phyloP scores from a whole-genome alignment of 371 early-diverging fungal species.

The Apophysomyces ossiformis region DNA sequence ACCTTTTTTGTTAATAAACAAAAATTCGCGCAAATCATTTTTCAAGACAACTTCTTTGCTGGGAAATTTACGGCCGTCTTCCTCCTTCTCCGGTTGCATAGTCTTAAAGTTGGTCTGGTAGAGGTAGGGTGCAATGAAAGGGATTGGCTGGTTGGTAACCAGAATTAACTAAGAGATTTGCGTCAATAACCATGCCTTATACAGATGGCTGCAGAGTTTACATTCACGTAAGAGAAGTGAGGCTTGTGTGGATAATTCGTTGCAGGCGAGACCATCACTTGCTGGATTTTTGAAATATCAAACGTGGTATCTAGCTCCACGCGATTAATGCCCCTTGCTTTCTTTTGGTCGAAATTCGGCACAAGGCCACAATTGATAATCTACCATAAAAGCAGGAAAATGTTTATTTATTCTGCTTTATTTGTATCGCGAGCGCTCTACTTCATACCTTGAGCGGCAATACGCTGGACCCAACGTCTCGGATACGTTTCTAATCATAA shows the following conservation, averaged over 20 bases:
- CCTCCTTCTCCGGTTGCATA: conserved; percentile 48
- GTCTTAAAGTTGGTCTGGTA: conserved; percentile 57
- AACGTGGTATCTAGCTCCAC: conserved; percentile 59
- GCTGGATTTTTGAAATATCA: conserved; percentile 58
- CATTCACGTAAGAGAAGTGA: conserved; percentile 62
- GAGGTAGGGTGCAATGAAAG: conserved; percentile 66
- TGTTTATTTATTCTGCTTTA: background rate
- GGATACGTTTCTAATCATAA: conserved; percentile 53
- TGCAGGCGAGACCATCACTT: conserved; percentile 69
- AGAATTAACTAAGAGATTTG: conserved; percentile 51
- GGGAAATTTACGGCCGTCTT: conserved; percentile 44
- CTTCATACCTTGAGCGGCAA: conserved; percentile 42
- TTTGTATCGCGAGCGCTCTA: background rate
- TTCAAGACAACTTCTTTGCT: conserved; percentile 56
- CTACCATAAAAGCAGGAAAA: conserved; percentile 15
- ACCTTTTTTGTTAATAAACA: conserved; percentile 66
- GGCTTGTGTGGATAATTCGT: conserved; percentile 58
- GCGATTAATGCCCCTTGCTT: conserved; percentile 60
- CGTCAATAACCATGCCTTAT: background rate
- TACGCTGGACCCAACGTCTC: conserved; percentile 54
- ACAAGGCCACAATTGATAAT: conserved; percentile 68
- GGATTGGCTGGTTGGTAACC: conserved; percentile 55
- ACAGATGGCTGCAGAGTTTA: conserved; percentile 28
- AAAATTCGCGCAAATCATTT: conserved; percentile 67
- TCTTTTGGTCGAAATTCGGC: conserved; percentile 56